Base-by-base conservation (phyloP, 306 rosid genomes). In the Lathyrus oleraceus region DNA sequence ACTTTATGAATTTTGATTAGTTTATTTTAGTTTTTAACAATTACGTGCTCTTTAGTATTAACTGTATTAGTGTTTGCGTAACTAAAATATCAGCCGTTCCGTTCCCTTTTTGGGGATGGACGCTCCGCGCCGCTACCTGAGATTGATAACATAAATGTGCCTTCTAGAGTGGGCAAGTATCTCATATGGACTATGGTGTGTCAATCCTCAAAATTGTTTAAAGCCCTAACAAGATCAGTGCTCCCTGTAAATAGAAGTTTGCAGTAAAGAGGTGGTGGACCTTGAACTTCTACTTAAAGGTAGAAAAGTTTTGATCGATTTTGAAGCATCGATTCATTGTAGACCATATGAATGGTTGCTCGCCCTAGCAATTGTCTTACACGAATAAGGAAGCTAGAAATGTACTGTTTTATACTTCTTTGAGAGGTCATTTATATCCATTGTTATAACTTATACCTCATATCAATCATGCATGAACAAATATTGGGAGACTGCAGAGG, bases 401-500 rank as follows among this genome's bases (percentile, higher is more conserved):
- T 20, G 8, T 28, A 19, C n/a, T 42, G 32, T 42, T 40, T 40
- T 6, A 61, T 38, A 36, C 56, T 30, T 23, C 27, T 35, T 63
- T 30, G 2, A 19, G 42, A 43, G 16, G 20, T 49, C 51, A 39
- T 54, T n/a, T 0, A 8, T 40, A 5, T 32, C 45, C 61, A 27
- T 28, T 12, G 38, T 48, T 49, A 43, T 25, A 64, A 27, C n/a
- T 47, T 40, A 43, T 25, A 64, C 19, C n/a, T 54, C 35, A 5
- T 16, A 63, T 27, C 19, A 49, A 23, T 60, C 63, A 13, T 57
- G 27, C 14, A 5, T 38, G 64, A 28, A 57, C 57, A 79, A 52
- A 25, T 58, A 59, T 54, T 54, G 67, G 23, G 58, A 58, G 30
- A 23, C 59, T 45, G 25, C 48, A 28, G 25, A 61, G 56, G 9